Conservation (phyloP, 2,329 filamentous ascomycete species). For the Cladobotryum mycophilum region DNA sequence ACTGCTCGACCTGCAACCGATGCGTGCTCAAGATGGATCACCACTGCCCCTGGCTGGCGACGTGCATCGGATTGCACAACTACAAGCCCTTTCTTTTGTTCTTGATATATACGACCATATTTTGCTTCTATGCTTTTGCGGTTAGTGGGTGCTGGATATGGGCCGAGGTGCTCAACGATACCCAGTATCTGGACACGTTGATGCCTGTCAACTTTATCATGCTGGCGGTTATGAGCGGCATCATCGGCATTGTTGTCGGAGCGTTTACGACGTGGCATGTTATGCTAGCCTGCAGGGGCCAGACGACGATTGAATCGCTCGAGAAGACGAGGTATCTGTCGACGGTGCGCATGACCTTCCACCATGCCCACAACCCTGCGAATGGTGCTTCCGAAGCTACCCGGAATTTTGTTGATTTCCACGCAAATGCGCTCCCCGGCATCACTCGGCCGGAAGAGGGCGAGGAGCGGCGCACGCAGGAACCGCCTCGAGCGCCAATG, state of each 20-base stretch:
- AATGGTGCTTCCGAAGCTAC: constrained; percentile 47
- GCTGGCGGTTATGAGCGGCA: constrained; percentile 77
- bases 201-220: constrained; percentile 90
- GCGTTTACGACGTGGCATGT: constrained; percentile 93
- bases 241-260: constrained; percentile 82
- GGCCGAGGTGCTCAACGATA: constrained; percentile 69
- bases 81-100: constrained; percentile 96
- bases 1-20: constrained; percentile 89
- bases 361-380: constrained; percentile 51
- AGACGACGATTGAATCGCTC: constrained; percentile 93
- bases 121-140: constrained; percentile 76
- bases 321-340: constrained; percentile 94
- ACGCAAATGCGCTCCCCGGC: constrained; percentile 74
- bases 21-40: constrained; percentile 99
- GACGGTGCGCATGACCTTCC: constrained; percentile 65
- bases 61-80: constrained; percentile 87
- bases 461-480: constrained; percentile 45
- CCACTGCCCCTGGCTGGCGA: constrained; percentile 96
- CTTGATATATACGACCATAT: constrained; percentile 79
- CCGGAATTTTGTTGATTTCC: constrained; percentile 72
- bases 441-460: constrained; percentile 78
- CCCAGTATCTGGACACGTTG: constrained; percentile 65
- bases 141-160: constrained; percentile 78
- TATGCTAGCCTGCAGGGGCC: constrained; percentile 66
- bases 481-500: constrained; percentile 32